Evolutionary conservation across 2,329 filamentous ascomycete species (phyloP), one percentile per base, ranked within the genome.

Genomic region (Trichophyton rubrum): DNA sequence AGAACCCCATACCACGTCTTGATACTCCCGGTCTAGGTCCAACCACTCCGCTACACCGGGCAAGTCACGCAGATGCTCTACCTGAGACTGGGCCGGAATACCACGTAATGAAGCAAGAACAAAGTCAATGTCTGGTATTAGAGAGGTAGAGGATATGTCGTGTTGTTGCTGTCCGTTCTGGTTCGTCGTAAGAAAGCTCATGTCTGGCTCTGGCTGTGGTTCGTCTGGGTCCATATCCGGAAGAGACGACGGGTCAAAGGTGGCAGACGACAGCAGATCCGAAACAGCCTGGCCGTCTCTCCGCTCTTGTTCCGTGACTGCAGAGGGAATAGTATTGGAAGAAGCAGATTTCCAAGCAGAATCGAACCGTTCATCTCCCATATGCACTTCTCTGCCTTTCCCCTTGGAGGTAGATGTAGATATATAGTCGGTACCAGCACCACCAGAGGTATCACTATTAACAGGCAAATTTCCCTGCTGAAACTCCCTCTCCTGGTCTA

Each of bases 231-330:
- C 59, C 58, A 72, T 64, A 15, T 66, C 64, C 38, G 69, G 65
- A 9, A 69, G 63, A 58, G 15, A 56, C 51, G 56, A 58, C 13
- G 17, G 66, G 70, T 63, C 71, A 58, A 75, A 74, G 30, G 66
- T 67, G 17, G 66, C 40, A 41, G 70, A 65, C 1, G 68, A 62
- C 8, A 79, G 70, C 27, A 79, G 67, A n/a, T 67, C 66, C 8
- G 75, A 59, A 3, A 79, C 75, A 3, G 70, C 77, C 40, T 68
- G 64, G 27, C 77, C 77, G 64, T 79, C 77, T 33, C 53, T 38
- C 51, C 9, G 30, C 9, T 55, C 51, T 17, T 55, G 51, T 20
- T 55, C n/a, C n/a, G 40, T 17, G n/a, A 43, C 15, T 43, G 40
- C 7, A n/a, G 40, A 27, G 20, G 17, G 9, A 6, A 11, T 15